Base-by-base conservation (phyloP, 768 basidiomycete species). In the Paxillus ammoniavirescens region DNA sequence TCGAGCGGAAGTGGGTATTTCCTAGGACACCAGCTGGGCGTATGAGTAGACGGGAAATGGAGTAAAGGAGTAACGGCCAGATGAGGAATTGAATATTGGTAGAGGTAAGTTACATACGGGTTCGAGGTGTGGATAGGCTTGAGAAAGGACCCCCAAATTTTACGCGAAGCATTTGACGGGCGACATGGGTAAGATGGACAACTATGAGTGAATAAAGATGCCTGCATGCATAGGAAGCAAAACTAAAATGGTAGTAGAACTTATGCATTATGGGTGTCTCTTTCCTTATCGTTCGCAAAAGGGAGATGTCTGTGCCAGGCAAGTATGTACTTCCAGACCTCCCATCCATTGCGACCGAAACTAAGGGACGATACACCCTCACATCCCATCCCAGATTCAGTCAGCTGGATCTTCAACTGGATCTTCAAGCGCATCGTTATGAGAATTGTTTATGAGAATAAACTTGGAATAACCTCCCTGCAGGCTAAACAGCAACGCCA, bases 1-100 rank as follows among this genome's bases (percentile, higher is more conserved):
- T 6, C 6, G 26, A 26, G 21, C 21, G 21, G 26, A 42, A 33
- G 18, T 23, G 10, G 42, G 30, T 47, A 55, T 56, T 45, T 64
- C 66, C 68, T 64, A 64, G 68, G 68, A 68, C 61, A 64, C 67
- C 68, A 26, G 26, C 26, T 26, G 26, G 26, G 68, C 62, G 67
- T 62, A 58, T 55, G 62, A 49, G 57, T 43, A 26, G 40, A 42
- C 14, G 12, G 3, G 26, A 6, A 26, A 26, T 26, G 26, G 26
- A 26, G 26, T 26, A 26, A 26, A 3, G 26, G 26, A 26, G 26
- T 26, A 5, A 6, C 26, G 6, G 26, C 26, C 26, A 26, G 26
- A 26, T 26, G 26, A 26, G 26, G 26, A 26, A 6, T 21, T n/a
- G n/a, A n/a, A n/a, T n/a, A n/a, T n/a, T n/a, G n/a, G n/a, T n/a